These are phyloP conservation scores for Ricinus communis DNA, from an alignment of 345 rosid genomes.

Conservation along the genomic window DNA sequence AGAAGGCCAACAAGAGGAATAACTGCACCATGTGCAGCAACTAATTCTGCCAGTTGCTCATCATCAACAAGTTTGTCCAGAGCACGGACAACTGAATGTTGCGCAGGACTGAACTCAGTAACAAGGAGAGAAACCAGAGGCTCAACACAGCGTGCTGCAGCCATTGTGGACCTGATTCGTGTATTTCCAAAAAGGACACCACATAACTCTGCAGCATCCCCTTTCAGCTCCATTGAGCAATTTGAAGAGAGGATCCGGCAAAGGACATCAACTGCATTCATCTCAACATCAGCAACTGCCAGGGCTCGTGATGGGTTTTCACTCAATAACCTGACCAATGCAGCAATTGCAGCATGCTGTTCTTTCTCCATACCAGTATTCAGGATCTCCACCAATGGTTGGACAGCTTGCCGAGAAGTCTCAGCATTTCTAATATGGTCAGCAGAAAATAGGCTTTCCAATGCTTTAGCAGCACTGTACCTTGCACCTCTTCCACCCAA, in stretches of 20 bases:
- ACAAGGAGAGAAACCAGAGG: slow-evolving; percentile 96
- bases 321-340: slow-evolving; percentile 88
- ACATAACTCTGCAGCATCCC: slow-evolving; percentile 98
- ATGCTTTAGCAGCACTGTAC: slow-evolving; percentile 93
- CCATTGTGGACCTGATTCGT: slow-evolving; percentile 90
- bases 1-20: slow-evolving; percentile 98
- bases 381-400: slow-evolving; percentile 97
- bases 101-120: slow-evolving; percentile 86
- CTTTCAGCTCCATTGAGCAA: slow-evolving; percentile 90
- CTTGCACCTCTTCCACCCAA: slow-evolving; percentile 98
- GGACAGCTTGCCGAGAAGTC: slow-evolving; percentile 91
- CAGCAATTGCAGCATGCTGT: slow-evolving; percentile 98
- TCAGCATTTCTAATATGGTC: slow-evolving; percentile 98
- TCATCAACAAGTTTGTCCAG: slow-evolving; percentile 95
- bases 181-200: slow-evolving; percentile 92
- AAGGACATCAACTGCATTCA: slow-evolving; percentile 97
- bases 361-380: slow-evolving; percentile 92
- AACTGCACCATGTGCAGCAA: slow-evolving; percentile 98
- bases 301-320: slow-evolving; percentile 95
- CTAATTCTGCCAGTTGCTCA: slow-evolving; percentile 97
- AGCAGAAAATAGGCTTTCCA: slow-evolving; percentile 93
- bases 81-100: slow-evolving; percentile 92
- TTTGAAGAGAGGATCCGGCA: slow-evolving; percentile 93
- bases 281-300: slow-evolving; percentile 96
- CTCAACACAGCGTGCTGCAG: slow-evolving; percentile 98